phyloP scores from a whole-genome alignment of 202 grass and related monocot genomes.

The Elaeis oleifera region DNA sequence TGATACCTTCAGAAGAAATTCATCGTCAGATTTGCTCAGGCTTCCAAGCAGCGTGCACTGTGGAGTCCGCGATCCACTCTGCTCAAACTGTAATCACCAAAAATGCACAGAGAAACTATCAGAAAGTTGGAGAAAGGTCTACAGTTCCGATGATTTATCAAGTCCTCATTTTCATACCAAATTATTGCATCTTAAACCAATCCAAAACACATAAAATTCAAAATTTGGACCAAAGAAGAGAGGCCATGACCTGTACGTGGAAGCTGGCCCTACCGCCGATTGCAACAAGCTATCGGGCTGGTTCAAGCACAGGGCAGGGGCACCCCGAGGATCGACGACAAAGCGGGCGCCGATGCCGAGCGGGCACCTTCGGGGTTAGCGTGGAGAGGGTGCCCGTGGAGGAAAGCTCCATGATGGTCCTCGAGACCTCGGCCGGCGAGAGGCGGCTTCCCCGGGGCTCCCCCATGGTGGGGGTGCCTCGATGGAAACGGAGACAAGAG shows the following conservation, averaged over 20 bases:
- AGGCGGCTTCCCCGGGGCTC: slow-evolving; percentile 29
- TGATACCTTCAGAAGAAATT: slow-evolving; percentile 60
- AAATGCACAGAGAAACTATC: slow-evolving; percentile 5
- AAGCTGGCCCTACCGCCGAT: slow-evolving; percentile 52
- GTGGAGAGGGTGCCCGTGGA: slow-evolving; percentile 57
- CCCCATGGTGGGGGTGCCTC: slow-evolving; percentile 1
- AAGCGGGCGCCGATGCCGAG: slow-evolving; percentile 72
- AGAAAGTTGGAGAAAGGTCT: not conserved
- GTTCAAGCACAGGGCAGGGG: slow-evolving; percentile 62
- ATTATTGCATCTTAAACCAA: no score
- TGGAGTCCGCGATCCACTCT: slow-evolving; percentile 80
- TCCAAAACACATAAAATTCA: no score
- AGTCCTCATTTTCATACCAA: no score
- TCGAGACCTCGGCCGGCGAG: slow-evolving; percentile 55
- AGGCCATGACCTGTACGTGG: slow-evolving; percentile 55
- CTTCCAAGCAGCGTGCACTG: slow-evolving; percentile 79
- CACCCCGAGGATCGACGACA: slow-evolving; percentile 52
- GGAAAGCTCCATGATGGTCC: slow-evolving; percentile 76
- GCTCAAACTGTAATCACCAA: slow-evolving; percentile 55
- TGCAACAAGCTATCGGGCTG: slow-evolving; percentile 17
- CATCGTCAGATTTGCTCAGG: slow-evolving; percentile 60
- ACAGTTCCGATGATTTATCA: no score
- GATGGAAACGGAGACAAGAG: slow-evolving; percentile 21
- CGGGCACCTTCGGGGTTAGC: slow-evolving; percentile 57
- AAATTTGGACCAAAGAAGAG: no score